Percentiles rank a stretch among this genome's conserved stretches.
These are phyloP conservation scores for Aplosporella prunicola DNA, from an alignment of 2,329 filamentous ascomycete genomes.

Conservation along the genomic window DNA sequence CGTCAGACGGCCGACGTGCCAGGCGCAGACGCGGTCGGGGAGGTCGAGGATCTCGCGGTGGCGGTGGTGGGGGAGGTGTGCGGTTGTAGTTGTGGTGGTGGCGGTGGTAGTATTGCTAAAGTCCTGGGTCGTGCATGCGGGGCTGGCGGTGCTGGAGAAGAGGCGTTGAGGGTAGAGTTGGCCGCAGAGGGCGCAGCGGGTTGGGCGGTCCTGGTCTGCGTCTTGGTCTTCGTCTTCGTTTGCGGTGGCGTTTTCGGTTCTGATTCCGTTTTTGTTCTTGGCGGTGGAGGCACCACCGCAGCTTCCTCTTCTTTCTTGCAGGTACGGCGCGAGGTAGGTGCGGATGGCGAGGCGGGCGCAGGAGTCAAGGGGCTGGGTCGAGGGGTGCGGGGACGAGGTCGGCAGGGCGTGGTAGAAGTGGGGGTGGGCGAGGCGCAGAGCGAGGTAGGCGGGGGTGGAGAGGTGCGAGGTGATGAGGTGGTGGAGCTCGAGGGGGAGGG, in stretches of 20 bases:
- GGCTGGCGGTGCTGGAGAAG: conserved; percentile 24
- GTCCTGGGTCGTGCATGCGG: conserved; percentile 16
- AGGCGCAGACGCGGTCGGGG: conserved; percentile 23
- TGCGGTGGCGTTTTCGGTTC: background rate
- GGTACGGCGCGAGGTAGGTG: conserved; percentile 17
- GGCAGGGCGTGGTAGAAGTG: conserved; percentile 22
- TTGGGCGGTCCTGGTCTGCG: conserved; percentile 8
- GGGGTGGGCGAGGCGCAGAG: conserved; percentile 29
- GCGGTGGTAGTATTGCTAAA: too few relatives aligned
- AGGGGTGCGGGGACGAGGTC: conserved; percentile 13
- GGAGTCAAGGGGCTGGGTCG: conserved; percentile 13
- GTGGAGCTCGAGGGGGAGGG: conserved; percentile 29
- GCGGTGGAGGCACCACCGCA: background rate
- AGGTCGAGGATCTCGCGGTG: conserved; percentile 23
- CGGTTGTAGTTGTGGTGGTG: too few relatives aligned
- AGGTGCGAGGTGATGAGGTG: conserved; percentile 26
- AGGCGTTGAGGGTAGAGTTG: conserved; percentile 18
- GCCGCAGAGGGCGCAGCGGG: conserved; percentile 25
- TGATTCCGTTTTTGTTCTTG: background rate
- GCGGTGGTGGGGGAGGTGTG: too few relatives aligned
- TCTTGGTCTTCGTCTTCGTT: background rate
- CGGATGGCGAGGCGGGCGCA: conserved; percentile 24
- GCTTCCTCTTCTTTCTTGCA: background rate
- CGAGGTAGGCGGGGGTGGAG: conserved; percentile 26
- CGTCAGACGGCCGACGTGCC: conserved; percentile 25